Conservation (phyloP, 176 grass and related monocot genomes). For the Avena insularis region DNA sequence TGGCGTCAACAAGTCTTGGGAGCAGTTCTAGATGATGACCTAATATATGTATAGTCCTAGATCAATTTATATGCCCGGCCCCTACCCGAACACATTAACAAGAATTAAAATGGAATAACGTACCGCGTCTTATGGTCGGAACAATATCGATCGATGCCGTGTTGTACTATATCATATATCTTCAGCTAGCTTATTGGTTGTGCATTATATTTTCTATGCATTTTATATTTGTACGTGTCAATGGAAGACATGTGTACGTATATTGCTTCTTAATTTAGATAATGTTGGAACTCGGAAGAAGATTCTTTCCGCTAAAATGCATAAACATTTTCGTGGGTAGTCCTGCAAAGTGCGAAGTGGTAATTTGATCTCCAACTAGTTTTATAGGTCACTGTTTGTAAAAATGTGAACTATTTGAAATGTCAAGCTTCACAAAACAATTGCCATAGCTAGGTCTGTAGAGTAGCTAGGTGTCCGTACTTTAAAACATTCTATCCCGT, state of each 20-base stretch:
- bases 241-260: background rate
- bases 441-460: background rate
- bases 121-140: background rate
- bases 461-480: background rate
- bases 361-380: background rate
- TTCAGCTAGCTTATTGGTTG: background rate
- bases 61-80: background rate
- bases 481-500: background rate
- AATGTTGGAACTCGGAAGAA: background rate
- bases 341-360: conserved; percentile 3
- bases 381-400: background rate
- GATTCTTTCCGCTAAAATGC: background rate
- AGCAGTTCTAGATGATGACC: background rate
- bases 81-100: background rate
- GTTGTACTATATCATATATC: background rate
- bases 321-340: background rate
- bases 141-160: background rate
- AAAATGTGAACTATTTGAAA: background rate
- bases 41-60: background rate
- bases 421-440: background rate
- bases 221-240: background rate
- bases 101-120: background rate
- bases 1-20: background rate
- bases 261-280: background rate
- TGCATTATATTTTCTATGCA: background rate